Evolutionary conservation across 805 yeast genomes (phyloP).

Genomic region (Starmerella floris): DNA sequence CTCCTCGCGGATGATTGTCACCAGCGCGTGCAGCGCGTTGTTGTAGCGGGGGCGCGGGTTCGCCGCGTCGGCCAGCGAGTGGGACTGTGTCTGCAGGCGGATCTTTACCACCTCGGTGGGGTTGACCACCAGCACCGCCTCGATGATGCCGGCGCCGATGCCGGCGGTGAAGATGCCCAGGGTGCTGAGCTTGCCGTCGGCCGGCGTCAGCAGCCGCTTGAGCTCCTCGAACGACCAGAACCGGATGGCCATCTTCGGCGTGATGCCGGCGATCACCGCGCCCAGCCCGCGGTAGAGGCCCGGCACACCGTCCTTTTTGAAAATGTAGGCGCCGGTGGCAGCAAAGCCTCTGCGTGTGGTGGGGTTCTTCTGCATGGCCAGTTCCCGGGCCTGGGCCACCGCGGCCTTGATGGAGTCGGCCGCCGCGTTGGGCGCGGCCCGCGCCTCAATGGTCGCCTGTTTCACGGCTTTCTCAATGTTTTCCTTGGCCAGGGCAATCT

Average conservation of each 20-base stretch:
- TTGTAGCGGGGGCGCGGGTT: constrained; percentile 68
- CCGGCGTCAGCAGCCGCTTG: constrained; percentile 51
- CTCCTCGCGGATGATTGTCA: constrained; percentile 75
- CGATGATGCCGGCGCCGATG: constrained; percentile 94
- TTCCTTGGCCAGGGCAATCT: constrained; percentile 25
- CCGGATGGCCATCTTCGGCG: constrained; percentile 96
- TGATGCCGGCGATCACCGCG: constrained; percentile 93
- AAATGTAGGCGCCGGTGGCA: constrained; percentile 66
- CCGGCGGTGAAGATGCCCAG: constrained; percentile 77
- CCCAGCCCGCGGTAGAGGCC: constrained; percentile 92
- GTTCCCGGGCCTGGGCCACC: constrained; percentile 12
- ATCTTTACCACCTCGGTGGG: constrained; percentile 97
- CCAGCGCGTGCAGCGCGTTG: constrained; percentile 84
- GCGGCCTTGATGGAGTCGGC: constrained; percentile 12
- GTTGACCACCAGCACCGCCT: constrained; percentile 85
- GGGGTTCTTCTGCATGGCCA: constrained; percentile 30
- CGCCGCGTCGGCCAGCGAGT: constrained; percentile 73
- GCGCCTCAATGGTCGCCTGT: constrained; percentile 13
- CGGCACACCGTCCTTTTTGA: constrained; percentile 63
- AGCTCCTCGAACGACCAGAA: constrained; percentile 88
- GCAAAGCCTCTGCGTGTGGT: constrained; percentile 65
- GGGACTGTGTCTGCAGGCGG: constrained; percentile 89
- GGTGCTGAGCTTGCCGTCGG: constrained; percentile 56
- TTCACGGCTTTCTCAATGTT: constrained; percentile 17
- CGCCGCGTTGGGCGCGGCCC: constrained; percentile 3